Evolutionary conservation across 176 grass and related monocot genomes (phyloP).

Genomic region (Ensete ventricosum): DNA sequence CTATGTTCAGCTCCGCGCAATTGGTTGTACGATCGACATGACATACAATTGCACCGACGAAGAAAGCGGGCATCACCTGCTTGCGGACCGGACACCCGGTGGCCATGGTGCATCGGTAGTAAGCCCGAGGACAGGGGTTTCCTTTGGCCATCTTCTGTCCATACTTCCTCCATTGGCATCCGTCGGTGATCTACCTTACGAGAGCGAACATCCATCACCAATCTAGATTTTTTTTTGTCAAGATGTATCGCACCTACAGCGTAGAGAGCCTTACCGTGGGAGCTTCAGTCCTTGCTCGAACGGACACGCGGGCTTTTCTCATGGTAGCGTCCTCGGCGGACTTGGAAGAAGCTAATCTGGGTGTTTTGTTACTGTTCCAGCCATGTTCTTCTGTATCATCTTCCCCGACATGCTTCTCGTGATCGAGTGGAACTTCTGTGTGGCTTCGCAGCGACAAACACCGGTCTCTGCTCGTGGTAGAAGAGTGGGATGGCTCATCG

Average conservation of each 20-base stretch:
- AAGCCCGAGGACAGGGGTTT: constrained; percentile 80
- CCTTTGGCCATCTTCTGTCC: constrained; percentile 96
- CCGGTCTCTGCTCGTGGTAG: constrained; percentile 45
- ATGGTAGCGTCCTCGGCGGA: constrained; percentile 50
- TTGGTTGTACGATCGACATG: too few relatives aligned
- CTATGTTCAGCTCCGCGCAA: too few relatives aligned
- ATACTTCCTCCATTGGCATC: not conserved
- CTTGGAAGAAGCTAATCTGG: constrained; percentile 27
- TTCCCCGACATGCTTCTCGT: constrained; percentile 15
- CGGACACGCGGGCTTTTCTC: constrained; percentile 89
- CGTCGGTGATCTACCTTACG: too few relatives aligned
- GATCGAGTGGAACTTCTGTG: constrained; percentile 22
- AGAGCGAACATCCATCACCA: too few relatives aligned
- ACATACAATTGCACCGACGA: not conserved
- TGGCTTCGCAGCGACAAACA: constrained; percentile 34
- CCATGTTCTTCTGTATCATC: constrained; percentile 23
- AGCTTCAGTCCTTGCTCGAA: constrained; percentile 81
- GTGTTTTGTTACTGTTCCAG: not conserved
- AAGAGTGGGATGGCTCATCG: constrained; percentile 64
- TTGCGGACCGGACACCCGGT: constrained; percentile 69
- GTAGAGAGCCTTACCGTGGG: constrained; percentile 43
- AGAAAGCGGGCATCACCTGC: too few relatives aligned
- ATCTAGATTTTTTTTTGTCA: too few relatives aligned
- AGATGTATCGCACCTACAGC: not conserved
- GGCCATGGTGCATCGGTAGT: constrained; percentile 95